Percentiles rank a stretch among this genome's conserved stretches.
Evolutionary conservation across 306 rosid genomes (phyloP).

Genomic region (Gleditsia sinensis): DNA sequence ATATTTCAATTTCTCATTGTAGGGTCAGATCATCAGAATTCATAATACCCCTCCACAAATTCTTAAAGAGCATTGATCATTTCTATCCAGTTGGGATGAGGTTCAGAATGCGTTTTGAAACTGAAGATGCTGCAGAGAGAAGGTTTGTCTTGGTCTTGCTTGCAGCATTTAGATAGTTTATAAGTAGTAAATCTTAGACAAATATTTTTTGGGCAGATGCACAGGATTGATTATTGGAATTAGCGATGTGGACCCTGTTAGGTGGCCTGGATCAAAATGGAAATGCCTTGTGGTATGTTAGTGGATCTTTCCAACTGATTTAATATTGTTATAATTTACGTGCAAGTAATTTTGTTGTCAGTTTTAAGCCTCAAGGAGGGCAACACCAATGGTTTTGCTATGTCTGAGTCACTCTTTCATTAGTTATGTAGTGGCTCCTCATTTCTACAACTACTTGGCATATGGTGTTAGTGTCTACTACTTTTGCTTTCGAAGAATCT

Average conservation of each 20-base stretch:
- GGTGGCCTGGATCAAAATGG: slow-evolving; percentile 97
- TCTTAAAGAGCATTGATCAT: slow-evolving; percentile 65
- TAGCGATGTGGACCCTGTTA: slow-evolving; percentile 69
- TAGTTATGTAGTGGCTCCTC: not conserved
- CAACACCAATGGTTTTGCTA: not conserved
- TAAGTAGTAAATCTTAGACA: not conserved
- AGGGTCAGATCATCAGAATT: slow-evolving; percentile 88
- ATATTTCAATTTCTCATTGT: slow-evolving; percentile 20
- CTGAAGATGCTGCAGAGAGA: slow-evolving; percentile 86
- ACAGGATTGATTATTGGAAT: slow-evolving; percentile 80
- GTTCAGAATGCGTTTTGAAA: slow-evolving; percentile 85
- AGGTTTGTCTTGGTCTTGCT: slow-evolving; percentile 52
- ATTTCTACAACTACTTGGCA: not conserved
- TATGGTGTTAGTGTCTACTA: not conserved
- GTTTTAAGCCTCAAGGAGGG: slow-evolving; percentile 5
- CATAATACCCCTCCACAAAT: slow-evolving; percentile 68
- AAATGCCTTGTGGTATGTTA: slow-evolving; percentile 69
- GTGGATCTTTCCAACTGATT: not conserved
- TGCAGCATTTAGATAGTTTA: slow-evolving; percentile 5
- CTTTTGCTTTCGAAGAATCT: not conserved
- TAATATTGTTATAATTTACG: not conserved
- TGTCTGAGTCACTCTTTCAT: not conserved
- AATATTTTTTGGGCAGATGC: slow-evolving; percentile 50
- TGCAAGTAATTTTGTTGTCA: not conserved
- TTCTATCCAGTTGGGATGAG: slow-evolving; percentile 85